Evolutionary conservation across 2,329 filamentous ascomycete genomes (phyloP), one percentile per base, ranked within the genome.

Genomic region (Aspergillus sp.): DNA sequence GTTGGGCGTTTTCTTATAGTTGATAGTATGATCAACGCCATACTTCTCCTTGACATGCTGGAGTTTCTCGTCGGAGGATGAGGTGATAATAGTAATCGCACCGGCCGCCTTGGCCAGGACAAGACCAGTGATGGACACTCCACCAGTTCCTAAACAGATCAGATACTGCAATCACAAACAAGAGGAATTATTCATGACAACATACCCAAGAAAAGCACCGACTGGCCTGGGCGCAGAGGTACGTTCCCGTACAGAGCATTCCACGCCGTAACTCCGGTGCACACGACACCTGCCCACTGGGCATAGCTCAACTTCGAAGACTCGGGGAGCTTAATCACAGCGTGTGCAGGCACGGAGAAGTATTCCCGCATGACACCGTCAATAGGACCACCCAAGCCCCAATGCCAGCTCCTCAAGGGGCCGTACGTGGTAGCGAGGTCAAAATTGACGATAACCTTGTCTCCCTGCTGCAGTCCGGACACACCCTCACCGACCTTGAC

Each of bases 401-500:
- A 48, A 6, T 56, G 23, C 8, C 50, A 50, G n/a, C 60, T 36
- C 21, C n/a, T 64, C 6, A 62, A 8, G 2, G 58, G 62, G 1
- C 62, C 60, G 21, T 60, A 61, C 0, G 62, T 39, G 2, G 59
- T 58, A 7, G 50, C 56, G 4, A 58, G 36, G 11, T 65, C 63
- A 39, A 65, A 65, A 1, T 47, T 54, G 3, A 54, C 58, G 2
- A 64, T 41, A 4, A 87, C 84, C 47, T 81, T 80, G 70, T 86
- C 84, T 41, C 80, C 85, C 50, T 70, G 69, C 65, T 80, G 77
- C 76, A 84, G 84, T 39, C 77, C 74, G 10, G 71, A 78, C 8
- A 87, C 84, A 2, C 78, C 75, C n/a, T 77, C 73, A 49, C 84
- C 84, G 8, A 85, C 78, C 5, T 70, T 68, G 8, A 80, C 59